A percentile compares a stretch with the other conserved stretches of the same genome.
These are phyloP conservation scores for Phytophthora europaea DNA, from an alignment of 352 stramenopile species.

Conservation along the genomic window DNA sequence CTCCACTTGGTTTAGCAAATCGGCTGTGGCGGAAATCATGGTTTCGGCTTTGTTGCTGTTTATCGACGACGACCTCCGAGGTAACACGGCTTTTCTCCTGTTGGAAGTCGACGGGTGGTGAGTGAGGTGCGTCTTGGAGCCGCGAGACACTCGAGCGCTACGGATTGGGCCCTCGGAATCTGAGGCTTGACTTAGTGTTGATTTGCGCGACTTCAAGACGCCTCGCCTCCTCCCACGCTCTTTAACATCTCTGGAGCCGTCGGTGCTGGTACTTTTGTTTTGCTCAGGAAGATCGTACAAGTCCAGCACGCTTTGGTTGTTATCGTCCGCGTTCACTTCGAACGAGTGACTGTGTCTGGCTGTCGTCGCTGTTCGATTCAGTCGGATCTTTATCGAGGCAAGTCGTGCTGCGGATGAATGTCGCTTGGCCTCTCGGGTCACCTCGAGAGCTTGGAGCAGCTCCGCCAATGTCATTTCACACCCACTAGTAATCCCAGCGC, in stretches of 20 bases:
- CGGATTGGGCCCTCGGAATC: neutral
- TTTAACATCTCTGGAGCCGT: neutral
- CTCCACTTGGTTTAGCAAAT: neutral
- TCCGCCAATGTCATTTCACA: conserved; percentile 34
- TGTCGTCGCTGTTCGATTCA: conserved; percentile 11
- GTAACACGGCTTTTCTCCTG: conserved; percentile 17
- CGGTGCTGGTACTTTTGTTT: neutral
- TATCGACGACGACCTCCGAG: conserved; percentile 10
- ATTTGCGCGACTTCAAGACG: conserved; percentile 13
- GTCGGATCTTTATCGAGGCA: conserved; percentile 17
- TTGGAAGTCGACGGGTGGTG: neutral
- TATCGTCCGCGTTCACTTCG: neutral
- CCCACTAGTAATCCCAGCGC: neutral
- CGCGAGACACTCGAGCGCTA: neutral
- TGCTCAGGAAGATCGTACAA: neutral
- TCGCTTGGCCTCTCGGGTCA: conserved; percentile 23
- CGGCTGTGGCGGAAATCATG: neutral
- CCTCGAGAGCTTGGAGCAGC: conserved; percentile 39
- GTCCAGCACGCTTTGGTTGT: neutral
- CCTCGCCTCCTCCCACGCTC: conserved; percentile 13
- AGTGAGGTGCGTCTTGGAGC: conserved; percentile 6
- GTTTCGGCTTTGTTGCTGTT: conserved; percentile 1
- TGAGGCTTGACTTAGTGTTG: conserved; percentile 5
- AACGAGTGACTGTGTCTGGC: neutral
- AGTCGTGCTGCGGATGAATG: conserved; percentile 10